phyloP scores from a whole-genome alignment of 257 asterid genomes.

The Solanum sitiens region DNA sequence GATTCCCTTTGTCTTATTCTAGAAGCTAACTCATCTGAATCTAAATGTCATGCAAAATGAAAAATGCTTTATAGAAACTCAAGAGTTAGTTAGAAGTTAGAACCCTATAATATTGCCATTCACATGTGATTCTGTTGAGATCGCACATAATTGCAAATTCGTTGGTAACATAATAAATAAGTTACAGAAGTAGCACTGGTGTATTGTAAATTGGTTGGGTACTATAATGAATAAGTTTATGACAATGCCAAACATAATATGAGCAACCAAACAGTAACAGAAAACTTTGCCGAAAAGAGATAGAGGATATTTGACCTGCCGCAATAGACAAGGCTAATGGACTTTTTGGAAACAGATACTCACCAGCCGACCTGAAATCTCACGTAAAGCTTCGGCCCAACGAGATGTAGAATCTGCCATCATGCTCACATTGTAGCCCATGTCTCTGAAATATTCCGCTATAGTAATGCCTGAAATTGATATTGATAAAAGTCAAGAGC shows the following conservation, averaged over 20 bases:
- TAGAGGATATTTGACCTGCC: background rate
- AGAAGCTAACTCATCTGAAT: background rate
- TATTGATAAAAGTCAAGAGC: background rate
- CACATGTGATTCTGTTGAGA: background rate
- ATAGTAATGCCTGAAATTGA: conserved; percentile 75
- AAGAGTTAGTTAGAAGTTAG: background rate
- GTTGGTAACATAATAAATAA: background rate
- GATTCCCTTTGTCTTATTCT: background rate
- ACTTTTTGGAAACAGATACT: conserved; percentile 1
- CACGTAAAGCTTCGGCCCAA: conserved; percentile 99
- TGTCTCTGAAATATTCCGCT: conserved; percentile 97
- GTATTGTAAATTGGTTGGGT: background rate
- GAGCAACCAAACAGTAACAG: background rate
- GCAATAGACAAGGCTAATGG: background rate
- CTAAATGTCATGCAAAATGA: background rate
- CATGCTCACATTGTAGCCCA: conserved; percentile 99
- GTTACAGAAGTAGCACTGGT: background rate
- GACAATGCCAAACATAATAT: background rate
- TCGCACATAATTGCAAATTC: background rate
- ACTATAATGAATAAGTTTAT: background rate
- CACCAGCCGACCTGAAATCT: conserved; percentile 98
- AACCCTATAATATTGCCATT: background rate
- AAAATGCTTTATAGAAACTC: background rate
- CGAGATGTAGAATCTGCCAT: conserved; percentile 99
- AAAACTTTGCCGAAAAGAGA: background rate